Conservation (phyloP, 257 asterid species). For the Ilex asprella region DNA sequence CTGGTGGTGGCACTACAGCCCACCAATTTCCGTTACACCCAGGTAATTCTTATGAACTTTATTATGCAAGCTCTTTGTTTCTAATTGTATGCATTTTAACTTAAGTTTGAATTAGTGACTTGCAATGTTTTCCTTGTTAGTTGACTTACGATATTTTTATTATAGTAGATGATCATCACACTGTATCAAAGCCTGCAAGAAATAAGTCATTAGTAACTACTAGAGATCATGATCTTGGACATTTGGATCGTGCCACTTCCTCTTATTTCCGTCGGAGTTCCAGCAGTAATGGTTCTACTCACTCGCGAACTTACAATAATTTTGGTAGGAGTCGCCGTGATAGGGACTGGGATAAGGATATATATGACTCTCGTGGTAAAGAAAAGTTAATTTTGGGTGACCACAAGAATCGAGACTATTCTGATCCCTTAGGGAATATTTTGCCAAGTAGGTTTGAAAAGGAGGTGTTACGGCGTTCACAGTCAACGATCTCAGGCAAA, state of each 20-base stretch:
- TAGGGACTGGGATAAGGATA: constrained; percentile 53
- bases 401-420: constrained; percentile 31
- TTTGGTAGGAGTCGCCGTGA: constrained; percentile 56
- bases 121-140: neutral
- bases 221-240: constrained; percentile 50
- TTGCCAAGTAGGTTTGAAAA: constrained; percentile 37
- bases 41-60: constrained; percentile 28
- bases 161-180: constrained; percentile 46
- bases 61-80: neutral
- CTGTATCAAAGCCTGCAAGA: constrained; percentile 46
- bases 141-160: constrained; percentile 2
- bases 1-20: constrained; percentile 30
- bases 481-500: constrained; percentile 55
- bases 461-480: constrained; percentile 72
- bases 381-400: constrained; percentile 36
- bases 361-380: constrained; percentile 35
- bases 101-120: neutral
- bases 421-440: constrained; percentile 36
- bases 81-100: neutral
- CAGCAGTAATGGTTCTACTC: constrained; percentile 50
- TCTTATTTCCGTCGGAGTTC: constrained; percentile 59
- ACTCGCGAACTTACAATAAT: constrained; percentile 48
- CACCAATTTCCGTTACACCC: constrained; percentile 25
- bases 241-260: constrained; percentile 40
- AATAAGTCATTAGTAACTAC: constrained; percentile 47